Conservation (phyloP, 2,329 filamentous ascomycete species). For the Coleophoma crateriformis region DNA sequence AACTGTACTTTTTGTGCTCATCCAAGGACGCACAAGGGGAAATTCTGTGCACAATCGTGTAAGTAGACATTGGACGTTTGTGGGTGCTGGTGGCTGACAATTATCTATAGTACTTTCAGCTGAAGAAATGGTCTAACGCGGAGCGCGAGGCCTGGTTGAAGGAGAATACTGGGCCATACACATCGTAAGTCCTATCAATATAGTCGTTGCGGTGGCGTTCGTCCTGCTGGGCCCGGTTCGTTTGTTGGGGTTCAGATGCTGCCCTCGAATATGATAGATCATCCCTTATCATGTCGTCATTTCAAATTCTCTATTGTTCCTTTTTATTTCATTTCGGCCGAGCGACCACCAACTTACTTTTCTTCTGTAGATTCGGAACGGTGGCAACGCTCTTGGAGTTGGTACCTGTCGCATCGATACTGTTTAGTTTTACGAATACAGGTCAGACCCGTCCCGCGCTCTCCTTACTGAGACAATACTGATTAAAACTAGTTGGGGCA, state of each 20-base stretch:
- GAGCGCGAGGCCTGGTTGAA: constrained; percentile 66
- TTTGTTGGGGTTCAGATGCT: no score
- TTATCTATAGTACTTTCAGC: constrained; percentile 73
- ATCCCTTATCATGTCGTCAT: not conserved
- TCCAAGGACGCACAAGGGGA: constrained; percentile 54
- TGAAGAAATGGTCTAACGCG: constrained; percentile 72
- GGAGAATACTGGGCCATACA: constrained; percentile 69
- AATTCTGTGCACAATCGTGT: constrained; percentile 46
- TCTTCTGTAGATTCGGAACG: constrained; percentile 59
- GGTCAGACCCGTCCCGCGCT: constrained; percentile 30
- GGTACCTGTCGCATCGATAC: constrained; percentile 73
- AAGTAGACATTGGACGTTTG: constrained; percentile 20
- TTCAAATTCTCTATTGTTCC: no score
- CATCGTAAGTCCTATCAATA: constrained; percentile 54
- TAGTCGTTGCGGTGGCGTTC: not conserved
- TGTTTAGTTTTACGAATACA: constrained; percentile 87
- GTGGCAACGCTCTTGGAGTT: constrained; percentile 79
- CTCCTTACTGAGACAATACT: not conserved
- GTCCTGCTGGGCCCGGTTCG: not conserved
- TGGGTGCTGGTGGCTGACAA: constrained; percentile 1
- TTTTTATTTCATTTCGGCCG: no score
- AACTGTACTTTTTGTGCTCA: constrained; percentile 70
- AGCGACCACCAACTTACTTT: no score
- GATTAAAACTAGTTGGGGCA: constrained; percentile 60
- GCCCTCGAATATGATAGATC: not conserved